These are phyloP conservation scores for Sordariomycetes sp. DNA, from an alignment of 2,329 filamentous ascomycete genomes.

Conservation along the genomic window DNA sequence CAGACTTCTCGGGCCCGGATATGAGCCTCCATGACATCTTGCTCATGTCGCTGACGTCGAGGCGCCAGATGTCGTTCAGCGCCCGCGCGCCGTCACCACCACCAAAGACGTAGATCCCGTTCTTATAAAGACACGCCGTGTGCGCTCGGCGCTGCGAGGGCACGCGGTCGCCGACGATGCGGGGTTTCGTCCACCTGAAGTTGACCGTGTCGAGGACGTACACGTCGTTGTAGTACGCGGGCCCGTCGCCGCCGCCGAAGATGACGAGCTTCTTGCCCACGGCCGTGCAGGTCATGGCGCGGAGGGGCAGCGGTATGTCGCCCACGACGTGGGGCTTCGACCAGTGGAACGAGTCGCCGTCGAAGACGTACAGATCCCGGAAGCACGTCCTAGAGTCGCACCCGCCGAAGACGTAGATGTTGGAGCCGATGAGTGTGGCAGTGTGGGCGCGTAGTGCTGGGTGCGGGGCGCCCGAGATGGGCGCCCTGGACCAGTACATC, in stretches of 20 bases:
- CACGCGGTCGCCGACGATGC: constrained; percentile 40
- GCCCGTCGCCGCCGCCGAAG: constrained; percentile 57
- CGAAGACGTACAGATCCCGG: constrained; percentile 55
- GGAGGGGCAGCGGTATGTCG: constrained; percentile 49
- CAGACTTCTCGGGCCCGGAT: constrained; percentile 29
- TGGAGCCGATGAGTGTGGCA: constrained; percentile 51
- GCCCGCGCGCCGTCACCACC: constrained; percentile 58
- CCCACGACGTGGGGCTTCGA: constrained; percentile 50
- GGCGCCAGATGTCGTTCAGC: constrained; percentile 59
- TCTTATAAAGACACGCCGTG: constrained; percentile 59
- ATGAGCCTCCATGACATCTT: constrained; percentile 60
- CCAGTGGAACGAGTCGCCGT: constrained; percentile 60
- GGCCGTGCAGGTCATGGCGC: constrained; percentile 60
- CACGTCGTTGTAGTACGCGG: constrained; percentile 59
- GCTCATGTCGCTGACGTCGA: constrained; percentile 51
- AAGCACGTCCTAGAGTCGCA: constrained; percentile 56
- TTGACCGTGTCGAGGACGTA: constrained; percentile 61
- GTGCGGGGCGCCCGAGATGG: constrained; percentile 47
- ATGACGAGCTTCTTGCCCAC: constrained; percentile 58
- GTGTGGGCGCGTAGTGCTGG: constrained; percentile 53
- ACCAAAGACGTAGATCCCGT: constrained; percentile 59
- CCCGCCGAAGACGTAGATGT: constrained; percentile 55
- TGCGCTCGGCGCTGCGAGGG: constrained; percentile 53
- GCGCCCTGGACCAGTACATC: constrained; percentile 60
- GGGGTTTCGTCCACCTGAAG: constrained; percentile 51